These are phyloP conservation scores for Bruguiera hainesii DNA, from an alignment of 441 rosid genomes.

Conservation along the genomic window DNA sequence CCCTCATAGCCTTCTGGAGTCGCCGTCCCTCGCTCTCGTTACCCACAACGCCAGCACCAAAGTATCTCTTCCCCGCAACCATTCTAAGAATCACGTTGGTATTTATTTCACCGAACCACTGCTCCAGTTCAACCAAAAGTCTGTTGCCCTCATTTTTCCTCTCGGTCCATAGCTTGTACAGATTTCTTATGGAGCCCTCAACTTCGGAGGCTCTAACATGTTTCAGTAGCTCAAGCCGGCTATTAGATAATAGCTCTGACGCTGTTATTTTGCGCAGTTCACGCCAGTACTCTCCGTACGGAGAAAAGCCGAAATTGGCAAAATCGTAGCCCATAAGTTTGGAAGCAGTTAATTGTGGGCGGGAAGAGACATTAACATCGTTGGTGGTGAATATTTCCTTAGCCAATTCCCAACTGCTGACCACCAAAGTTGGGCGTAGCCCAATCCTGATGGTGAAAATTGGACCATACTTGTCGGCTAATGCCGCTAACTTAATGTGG, in stretches of 20 bases:
- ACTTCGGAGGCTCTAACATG: slow-evolving; percentile 19
- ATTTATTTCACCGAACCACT: slow-evolving; percentile 13
- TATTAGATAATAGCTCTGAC: slow-evolving; percentile 20
- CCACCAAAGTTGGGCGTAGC: slow-evolving; percentile 8
- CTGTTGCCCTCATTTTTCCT: not conserved
- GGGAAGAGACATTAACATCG: slow-evolving; percentile 18
- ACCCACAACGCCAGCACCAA: not conserved
- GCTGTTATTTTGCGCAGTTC: slow-evolving; percentile 20
- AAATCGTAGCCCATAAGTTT: slow-evolving; percentile 22
- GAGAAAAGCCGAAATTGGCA: slow-evolving; percentile 16
- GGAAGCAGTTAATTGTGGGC: slow-evolving; percentile 7
- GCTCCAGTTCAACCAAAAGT: slow-evolving; percentile 22
- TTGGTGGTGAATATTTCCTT: slow-evolving; percentile 24
- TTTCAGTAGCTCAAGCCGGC: slow-evolving; percentile 17
- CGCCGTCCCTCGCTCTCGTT: not conserved
- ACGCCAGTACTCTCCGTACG: slow-evolving; percentile 22
- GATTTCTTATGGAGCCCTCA: not conserved
- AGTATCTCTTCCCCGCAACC: slow-evolving; percentile 22
- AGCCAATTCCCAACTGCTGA: slow-evolving; percentile 22
- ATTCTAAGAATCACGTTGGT: slow-evolving; percentile 20
- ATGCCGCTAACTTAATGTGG: slow-evolving; percentile 12
- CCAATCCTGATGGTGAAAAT: slow-evolving; percentile 20
- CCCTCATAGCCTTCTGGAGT: slow-evolving; percentile 4
- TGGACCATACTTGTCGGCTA: slow-evolving; percentile 26
- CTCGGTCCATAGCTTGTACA: not conserved